Percentiles rank a stretch among this genome's conserved stretches.
Conservation (phyloP, 2,329 filamentous ascomycete species). For the Pezicula rhizophila region DNA sequence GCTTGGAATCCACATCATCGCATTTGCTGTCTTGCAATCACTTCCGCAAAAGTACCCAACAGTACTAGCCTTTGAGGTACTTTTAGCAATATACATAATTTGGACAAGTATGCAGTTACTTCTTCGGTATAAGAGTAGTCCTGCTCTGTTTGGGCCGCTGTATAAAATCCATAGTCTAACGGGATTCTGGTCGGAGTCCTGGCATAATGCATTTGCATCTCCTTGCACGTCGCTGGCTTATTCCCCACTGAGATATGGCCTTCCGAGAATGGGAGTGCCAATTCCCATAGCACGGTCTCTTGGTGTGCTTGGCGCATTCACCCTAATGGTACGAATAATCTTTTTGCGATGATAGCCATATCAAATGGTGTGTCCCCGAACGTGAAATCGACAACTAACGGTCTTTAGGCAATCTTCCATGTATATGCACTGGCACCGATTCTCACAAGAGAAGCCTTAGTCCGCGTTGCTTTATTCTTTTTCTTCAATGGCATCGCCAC, state of each 20-base stretch:
- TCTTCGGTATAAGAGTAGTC: slow-evolving; percentile 31
- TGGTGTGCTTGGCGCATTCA: slow-evolving; percentile 32
- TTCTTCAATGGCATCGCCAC: slow-evolving; percentile 33
- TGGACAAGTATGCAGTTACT: slow-evolving; percentile 33
- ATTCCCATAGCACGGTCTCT: slow-evolving; percentile 25
- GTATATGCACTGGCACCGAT: slow-evolving; percentile 32
- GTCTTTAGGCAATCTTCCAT: slow-evolving; percentile 28
- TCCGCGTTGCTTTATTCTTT: slow-evolving; percentile 32
- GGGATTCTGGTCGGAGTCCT: slow-evolving; percentile 35
- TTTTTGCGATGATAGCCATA: too few relatives aligned
- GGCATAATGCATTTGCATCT: slow-evolving; percentile 36
- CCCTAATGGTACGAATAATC: slow-evolving; percentile 25
- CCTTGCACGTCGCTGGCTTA: slow-evolving; percentile 35
- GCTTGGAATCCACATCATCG: slow-evolving; percentile 27
- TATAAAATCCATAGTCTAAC: slow-evolving; percentile 31
- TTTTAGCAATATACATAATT: slow-evolving; percentile 33
- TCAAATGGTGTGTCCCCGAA: too few relatives aligned
- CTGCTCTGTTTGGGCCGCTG: slow-evolving; percentile 34
- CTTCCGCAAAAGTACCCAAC: slow-evolving; percentile 30
- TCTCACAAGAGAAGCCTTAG: slow-evolving; percentile 24
- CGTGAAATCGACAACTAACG: not conserved
- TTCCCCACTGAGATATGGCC: slow-evolving; percentile 26
- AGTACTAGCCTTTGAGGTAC: slow-evolving; percentile 32
- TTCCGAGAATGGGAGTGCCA: slow-evolving; percentile 28
- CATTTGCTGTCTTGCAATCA: slow-evolving; percentile 29